These are phyloP conservation scores for Margaritispora aquatica DNA, from an alignment of 495 filamentous ascomycete genomes.

Conservation along the genomic window DNA sequence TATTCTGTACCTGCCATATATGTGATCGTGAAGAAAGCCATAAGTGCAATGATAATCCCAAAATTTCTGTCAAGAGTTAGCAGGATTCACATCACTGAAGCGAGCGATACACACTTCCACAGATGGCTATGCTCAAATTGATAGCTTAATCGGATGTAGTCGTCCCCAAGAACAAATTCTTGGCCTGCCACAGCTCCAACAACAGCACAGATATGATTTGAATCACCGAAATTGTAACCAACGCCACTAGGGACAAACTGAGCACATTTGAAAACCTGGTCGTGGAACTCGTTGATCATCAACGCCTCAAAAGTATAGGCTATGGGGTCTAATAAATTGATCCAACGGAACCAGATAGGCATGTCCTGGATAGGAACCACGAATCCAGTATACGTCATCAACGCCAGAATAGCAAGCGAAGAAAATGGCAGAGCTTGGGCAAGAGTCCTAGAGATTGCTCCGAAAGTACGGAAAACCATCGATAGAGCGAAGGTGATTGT, in stretches of 20 bases:
- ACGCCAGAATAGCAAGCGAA: constrained; percentile 68
- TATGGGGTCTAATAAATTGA: constrained; percentile 79
- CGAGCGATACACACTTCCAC: constrained; percentile 35
- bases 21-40: constrained; percentile 52
- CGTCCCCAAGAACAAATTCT: constrained; percentile 30
- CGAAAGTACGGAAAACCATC: constrained; percentile 77
- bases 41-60: constrained; percentile 61
- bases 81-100: not conserved
- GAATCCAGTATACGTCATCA: constrained; percentile 87
- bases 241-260: constrained; percentile 3
- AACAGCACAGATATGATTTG: constrained; percentile 49
- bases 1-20: constrained; percentile 69
- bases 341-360: constrained; percentile 76
- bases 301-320: constrained; percentile 71
- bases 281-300: constrained; percentile 65
- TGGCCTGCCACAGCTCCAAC: constrained; percentile 70
- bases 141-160: constrained; percentile 38
- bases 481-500: constrained; percentile 62
- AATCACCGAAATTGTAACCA: not conserved
- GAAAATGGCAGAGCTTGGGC: constrained; percentile 24
- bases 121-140: constrained; percentile 50
- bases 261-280: constrained; percentile 33
- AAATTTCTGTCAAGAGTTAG: constrained; percentile 35
- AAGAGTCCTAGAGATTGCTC: constrained; percentile 63
- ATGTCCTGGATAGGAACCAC: constrained; percentile 60